Evolutionary conservation across 2,329 filamentous ascomycete species (phyloP).

Genomic region (Pseudodiploospora longispora): DNA sequence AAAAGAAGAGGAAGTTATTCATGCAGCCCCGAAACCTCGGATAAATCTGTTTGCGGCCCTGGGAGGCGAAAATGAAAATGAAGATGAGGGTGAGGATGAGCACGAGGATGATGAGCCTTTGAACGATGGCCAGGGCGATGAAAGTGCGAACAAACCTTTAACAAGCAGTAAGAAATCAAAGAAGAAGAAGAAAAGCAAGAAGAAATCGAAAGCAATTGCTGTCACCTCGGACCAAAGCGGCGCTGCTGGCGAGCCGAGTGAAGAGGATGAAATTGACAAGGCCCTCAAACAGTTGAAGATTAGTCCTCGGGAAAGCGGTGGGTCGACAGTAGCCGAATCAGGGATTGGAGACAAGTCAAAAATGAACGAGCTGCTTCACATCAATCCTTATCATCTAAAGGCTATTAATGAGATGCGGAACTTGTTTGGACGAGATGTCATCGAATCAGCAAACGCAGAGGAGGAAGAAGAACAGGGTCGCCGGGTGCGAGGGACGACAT

Average conservation of each 20-base stretch:
- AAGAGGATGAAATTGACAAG: constrained; percentile 48
- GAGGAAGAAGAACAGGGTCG: constrained; percentile 36
- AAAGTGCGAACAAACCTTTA: not conserved
- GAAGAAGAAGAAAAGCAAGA: constrained; percentile 32
- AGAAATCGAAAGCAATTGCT: constrained; percentile 20
- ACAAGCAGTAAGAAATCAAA: constrained; percentile 27
- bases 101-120: constrained; percentile 28
- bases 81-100: constrained; percentile 28
- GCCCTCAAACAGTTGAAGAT: constrained; percentile 43
- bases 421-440: constrained; percentile 49
- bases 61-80: constrained; percentile 33
- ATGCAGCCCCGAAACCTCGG: constrained; percentile 28
- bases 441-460: constrained; percentile 43
- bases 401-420: constrained; percentile 82
- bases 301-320: constrained; percentile 9
- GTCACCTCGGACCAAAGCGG: constrained; percentile 11
- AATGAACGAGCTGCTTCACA: constrained; percentile 36
- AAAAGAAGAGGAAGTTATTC: constrained; percentile 20
- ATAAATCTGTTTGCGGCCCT: constrained; percentile 46
- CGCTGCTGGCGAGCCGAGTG: constrained; percentile 11
- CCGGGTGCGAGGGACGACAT: constrained; percentile 23
- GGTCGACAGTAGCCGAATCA: constrained; percentile 1
- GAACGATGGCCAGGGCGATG: constrained; percentile 1
- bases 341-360: constrained; percentile 13
- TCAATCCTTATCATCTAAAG: constrained; percentile 65